These are phyloP conservation scores for Apiotrichum veenhuisii DNA, from an alignment of 1,284 basidiomycete species.

Conservation along the genomic window DNA sequence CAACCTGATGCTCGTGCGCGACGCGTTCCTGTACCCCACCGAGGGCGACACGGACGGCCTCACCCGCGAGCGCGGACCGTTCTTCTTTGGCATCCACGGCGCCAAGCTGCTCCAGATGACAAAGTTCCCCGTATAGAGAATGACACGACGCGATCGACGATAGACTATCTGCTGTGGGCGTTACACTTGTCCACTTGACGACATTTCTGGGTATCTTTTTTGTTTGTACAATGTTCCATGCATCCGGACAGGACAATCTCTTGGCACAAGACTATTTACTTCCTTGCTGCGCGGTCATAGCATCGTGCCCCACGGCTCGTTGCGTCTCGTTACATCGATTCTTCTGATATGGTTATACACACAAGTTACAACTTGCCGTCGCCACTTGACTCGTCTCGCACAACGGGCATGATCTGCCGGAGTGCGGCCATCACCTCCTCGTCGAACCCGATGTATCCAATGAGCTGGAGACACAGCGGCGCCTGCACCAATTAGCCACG, in stretches of 20 bases:
- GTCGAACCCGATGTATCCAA: conserved; percentile 16
- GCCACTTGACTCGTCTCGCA: neutral
- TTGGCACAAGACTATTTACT: no score
- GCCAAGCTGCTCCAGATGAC: conserved; percentile 25
- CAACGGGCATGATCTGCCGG: neutral
- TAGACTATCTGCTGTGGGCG: no score
- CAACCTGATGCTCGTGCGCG: conserved; percentile 45
- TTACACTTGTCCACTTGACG: neutral
- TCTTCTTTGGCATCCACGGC: conserved; percentile 41
- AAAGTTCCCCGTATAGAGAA: neutral
- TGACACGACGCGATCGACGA: neutral
- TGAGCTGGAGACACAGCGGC: conserved; percentile 18
- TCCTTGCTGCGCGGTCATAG: no score
- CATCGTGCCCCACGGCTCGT: no score
- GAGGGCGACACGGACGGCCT: conserved; percentile 24
- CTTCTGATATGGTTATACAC: neutral
- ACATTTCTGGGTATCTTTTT: no score
- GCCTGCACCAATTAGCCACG: neutral
- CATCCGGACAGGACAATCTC: no score
- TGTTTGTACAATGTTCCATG: no score
- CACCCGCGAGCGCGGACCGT: conserved; percentile 25
- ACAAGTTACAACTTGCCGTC: neutral
- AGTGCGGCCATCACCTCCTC: conserved; percentile 11
- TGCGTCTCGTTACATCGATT: neutral
- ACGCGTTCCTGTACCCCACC: conserved; percentile 45